phyloP scores from a whole-genome alignment of 176 grass and related monocot genomes.

The Pharus latifolius region DNA sequence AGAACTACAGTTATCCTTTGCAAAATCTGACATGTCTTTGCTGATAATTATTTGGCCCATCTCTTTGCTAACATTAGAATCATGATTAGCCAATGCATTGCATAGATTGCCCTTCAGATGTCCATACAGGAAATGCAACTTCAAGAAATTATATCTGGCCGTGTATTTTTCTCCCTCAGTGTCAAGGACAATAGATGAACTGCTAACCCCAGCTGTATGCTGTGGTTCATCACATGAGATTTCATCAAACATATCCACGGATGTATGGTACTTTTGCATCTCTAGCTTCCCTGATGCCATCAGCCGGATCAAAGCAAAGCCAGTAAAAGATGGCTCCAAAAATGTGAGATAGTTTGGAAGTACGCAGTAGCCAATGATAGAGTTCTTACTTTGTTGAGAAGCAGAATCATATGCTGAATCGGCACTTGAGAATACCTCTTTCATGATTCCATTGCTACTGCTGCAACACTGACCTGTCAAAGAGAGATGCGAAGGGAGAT shows the following conservation, averaged over 20 bases:
- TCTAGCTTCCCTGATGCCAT: conserved; percentile 58
- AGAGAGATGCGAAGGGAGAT: conserved; percentile 53
- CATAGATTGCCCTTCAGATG: conserved; percentile 56
- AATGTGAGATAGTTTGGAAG: conserved; percentile 35
- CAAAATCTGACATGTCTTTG: conserved; percentile 49
- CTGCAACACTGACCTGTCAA: conserved; percentile 26
- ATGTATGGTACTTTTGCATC: conserved; percentile 51
- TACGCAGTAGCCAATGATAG: conserved; percentile 48
- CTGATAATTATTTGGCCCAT: conserved; percentile 32
- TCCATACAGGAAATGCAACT: conserved; percentile 46
- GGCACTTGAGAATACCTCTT: conserved; percentile 31
- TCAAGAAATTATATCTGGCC: conserved; percentile 20
- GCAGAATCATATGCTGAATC: conserved; percentile 16
- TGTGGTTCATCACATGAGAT: conserved; percentile 25
- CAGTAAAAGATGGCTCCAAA: conserved; percentile 15
- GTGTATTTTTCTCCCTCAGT: conserved; percentile 5
- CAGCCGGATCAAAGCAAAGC: conserved; percentile 66
- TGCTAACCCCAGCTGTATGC: conserved; percentile 12
- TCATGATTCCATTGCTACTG: conserved; percentile 25
- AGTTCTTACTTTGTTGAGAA: conserved; percentile 20
- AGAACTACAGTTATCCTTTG: conserved; percentile 21
- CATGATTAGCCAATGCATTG: conserved; percentile 36
- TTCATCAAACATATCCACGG: conserved; percentile 8
- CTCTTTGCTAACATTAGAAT: conserved; percentile 14
- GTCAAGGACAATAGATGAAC: conserved; percentile 21